phyloP scores from a whole-genome alignment of 2,329 filamentous ascomycete genomes.

The Chrysoporthe deuterocubensis region DNA sequence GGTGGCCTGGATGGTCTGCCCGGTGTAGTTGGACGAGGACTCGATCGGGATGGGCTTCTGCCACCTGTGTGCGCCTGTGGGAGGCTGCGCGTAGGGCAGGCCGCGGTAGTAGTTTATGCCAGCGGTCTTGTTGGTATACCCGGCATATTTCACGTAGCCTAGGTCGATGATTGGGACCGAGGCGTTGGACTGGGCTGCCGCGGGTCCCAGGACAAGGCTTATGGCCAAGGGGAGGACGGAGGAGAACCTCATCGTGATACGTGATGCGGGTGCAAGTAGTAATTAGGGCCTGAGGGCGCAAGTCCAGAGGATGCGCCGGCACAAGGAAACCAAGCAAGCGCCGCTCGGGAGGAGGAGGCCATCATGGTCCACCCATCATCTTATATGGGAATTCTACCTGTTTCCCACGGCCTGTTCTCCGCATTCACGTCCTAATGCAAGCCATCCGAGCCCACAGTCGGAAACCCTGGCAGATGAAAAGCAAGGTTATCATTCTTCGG shows the following conservation, averaged over 20 bases:
- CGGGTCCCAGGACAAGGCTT: neutral
- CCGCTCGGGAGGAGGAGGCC: too few relatives aligned
- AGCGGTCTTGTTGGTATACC: conserved; percentile 17
- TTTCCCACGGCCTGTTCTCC: neutral
- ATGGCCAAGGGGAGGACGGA: neutral
- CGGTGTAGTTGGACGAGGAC: conserved; percentile 13
- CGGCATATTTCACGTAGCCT: conserved; percentile 19
- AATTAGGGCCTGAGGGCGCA: too few relatives aligned
- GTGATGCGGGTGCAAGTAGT: neutral
- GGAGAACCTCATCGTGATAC: neutral
- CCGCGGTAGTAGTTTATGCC: conserved; percentile 22
- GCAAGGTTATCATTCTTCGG: too few relatives aligned
- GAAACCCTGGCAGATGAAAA: neutral
- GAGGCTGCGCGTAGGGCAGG: conserved; percentile 7
- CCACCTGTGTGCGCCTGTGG: conserved; percentile 10
- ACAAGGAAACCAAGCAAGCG: too few relatives aligned
- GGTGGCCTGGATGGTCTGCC: conserved; percentile 19
- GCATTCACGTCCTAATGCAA: neutral
- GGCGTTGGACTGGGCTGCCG: neutral
- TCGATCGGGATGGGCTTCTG: conserved; percentile 18
- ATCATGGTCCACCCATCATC: neutral
- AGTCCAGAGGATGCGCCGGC: too few relatives aligned
- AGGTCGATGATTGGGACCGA: conserved; percentile 15
- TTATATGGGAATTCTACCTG: neutral
- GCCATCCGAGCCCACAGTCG: neutral